Evolutionary conservation across 192 early-diverging fungal genomes (phyloP).

Genomic region (Backusella liffmaniae): DNA sequence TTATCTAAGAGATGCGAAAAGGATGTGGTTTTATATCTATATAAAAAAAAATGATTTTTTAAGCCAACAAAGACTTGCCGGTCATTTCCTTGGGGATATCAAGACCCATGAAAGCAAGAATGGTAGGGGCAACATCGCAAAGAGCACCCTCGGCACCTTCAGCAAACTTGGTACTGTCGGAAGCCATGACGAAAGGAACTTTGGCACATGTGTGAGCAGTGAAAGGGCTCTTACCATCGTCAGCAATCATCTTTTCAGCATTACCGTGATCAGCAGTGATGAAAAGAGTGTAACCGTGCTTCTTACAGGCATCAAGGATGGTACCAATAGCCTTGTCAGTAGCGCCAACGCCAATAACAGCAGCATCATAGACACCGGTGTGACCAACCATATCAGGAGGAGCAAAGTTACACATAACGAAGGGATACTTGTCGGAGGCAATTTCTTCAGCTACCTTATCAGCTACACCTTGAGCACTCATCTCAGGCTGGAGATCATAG

Average conservation of each 20-base stretch:
- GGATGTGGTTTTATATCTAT: slow-evolving; percentile 2
- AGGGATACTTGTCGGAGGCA: slow-evolving; percentile 75
- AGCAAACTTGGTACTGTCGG: slow-evolving; percentile 53
- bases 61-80: slow-evolving; percentile 64
- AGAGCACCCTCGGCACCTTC: slow-evolving; percentile 66
- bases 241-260: slow-evolving; percentile 96
- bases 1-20: slow-evolving; percentile 5
- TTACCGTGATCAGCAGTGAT: slow-evolving; percentile 99
- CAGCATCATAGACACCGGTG: slow-evolving; percentile 93
- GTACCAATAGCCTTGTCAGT: slow-evolving; percentile 94
- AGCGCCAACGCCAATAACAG: slow-evolving; percentile 87
- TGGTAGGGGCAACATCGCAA: slow-evolving; percentile 96
- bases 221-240: slow-evolving; percentile 82
- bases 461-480: slow-evolving; percentile 88
- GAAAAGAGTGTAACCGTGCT: slow-evolving; percentile 86
- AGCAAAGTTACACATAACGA: slow-evolving; percentile 99
- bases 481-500: slow-evolving; percentile 95
- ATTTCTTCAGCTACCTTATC: slow-evolving; percentile 89
- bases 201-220: slow-evolving; percentile 92
- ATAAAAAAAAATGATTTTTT: background rate
- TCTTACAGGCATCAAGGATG: slow-evolving; percentile 91
- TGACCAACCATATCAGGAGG: slow-evolving; percentile 98
- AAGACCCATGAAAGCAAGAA: slow-evolving; percentile 90
- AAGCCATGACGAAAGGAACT: slow-evolving; percentile 93
- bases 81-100: slow-evolving; percentile 96